Percentiles rank a stretch among this genome's conserved stretches.
These are phyloP conservation scores for Casuarina glauca DNA, from an alignment of 306 rosid genomes.

Conservation along the genomic window DNA sequence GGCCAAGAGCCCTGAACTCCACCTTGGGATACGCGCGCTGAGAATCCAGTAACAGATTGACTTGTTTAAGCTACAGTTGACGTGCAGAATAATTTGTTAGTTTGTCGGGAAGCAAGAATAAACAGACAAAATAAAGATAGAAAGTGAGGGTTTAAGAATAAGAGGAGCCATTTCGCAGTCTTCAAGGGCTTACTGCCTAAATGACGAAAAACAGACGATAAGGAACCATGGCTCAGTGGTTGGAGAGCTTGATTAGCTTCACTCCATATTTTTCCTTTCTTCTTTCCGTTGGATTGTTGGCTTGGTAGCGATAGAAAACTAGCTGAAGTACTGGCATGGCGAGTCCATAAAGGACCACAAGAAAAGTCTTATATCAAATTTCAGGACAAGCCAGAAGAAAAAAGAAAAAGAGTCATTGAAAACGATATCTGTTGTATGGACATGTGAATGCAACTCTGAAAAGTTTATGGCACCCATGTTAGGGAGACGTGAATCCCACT, in stretches of 20 bases:
- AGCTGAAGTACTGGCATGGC: background rate
- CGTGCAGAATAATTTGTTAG: background rate
- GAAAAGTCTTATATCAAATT: background rate
- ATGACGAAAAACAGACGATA: background rate
- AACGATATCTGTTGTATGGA: background rate
- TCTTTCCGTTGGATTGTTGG: background rate
- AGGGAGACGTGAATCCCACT: constrained; percentile 32
- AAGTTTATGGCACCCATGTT: background rate
- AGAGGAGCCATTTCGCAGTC: background rate
- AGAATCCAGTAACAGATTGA: background rate
- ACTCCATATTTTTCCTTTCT: background rate
- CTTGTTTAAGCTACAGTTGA: background rate
- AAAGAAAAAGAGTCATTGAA: background rate
- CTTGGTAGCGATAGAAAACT: too few relatives aligned
- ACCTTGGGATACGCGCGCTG: background rate
- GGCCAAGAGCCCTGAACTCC: constrained; percentile 5
- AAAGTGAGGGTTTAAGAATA: background rate
- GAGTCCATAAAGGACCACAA: too few relatives aligned
- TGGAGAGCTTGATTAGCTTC: background rate
- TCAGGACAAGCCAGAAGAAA: background rate
- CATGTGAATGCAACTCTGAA: constrained; percentile 30
- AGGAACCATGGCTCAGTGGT: background rate
- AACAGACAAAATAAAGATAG: background rate
- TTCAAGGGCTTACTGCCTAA: background rate
- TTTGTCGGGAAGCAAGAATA: background rate